Evolutionary conservation across 331 rosid species (phyloP).

Genomic region (Erythrophleum ivorense): DNA sequence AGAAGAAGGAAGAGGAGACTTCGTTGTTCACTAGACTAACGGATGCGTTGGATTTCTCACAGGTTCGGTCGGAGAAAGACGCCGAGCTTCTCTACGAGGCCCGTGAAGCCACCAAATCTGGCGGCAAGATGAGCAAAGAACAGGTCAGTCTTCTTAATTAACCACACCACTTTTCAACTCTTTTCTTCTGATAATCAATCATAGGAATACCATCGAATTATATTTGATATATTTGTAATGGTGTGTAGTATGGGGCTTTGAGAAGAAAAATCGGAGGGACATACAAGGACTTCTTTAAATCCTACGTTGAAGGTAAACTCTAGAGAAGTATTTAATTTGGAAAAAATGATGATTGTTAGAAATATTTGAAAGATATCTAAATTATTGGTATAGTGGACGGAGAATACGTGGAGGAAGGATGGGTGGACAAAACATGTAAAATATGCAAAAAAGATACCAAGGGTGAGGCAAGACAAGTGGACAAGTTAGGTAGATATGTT

Average conservation of each 20-base stretch:
- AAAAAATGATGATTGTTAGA: too few relatives aligned
- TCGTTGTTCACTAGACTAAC: constrained; percentile 72
- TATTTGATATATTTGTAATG: background rate
- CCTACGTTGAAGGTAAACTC: constrained; percentile 73
- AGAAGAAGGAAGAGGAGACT: constrained; percentile 55
- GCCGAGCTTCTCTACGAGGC: constrained; percentile 81
- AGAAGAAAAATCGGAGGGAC: constrained; percentile 94
- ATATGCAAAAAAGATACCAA: constrained; percentile 84
- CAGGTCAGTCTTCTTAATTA: too few relatives aligned
- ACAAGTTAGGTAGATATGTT: constrained; percentile 81
- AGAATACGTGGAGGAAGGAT: constrained; percentile 82
- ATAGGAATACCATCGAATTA: too few relatives aligned
- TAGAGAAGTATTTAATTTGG: background rate
- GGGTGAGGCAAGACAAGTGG: constrained; percentile 80
- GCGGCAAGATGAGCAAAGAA: constrained; percentile 72
- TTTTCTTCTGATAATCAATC: background rate
- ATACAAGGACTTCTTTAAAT: constrained; percentile 91
- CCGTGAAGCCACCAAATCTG: constrained; percentile 68
- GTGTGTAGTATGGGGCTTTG: constrained; percentile 75
- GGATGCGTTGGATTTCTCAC: constrained; percentile 88
- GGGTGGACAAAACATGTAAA: constrained; percentile 90
- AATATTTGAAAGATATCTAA: background rate
- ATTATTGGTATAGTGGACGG: constrained; percentile 76
- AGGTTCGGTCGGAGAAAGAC: constrained; percentile 73
- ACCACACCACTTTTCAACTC: background rate